Percentiles rank a stretch among this genome's conserved stretches.
These are phyloP conservation scores for Chimonanthus praecox DNA, from an alignment of 164 flowering plant species.

Conservation along the genomic window DNA sequence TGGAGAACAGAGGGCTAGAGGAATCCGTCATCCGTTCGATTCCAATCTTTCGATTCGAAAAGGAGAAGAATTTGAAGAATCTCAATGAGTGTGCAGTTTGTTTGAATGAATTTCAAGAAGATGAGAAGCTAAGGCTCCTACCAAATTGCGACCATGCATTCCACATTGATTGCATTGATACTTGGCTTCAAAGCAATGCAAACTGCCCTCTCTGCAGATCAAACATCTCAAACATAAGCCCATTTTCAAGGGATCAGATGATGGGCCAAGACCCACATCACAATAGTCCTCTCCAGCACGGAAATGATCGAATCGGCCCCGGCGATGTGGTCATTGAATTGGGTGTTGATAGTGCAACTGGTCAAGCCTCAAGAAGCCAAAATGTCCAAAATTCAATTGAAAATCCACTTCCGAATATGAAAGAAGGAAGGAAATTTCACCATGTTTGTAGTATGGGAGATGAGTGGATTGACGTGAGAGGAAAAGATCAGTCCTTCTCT, in stretches of 20 bases:
- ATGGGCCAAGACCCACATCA: constrained; percentile 33
- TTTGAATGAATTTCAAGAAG: constrained; percentile 69
- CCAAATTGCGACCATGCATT: constrained; percentile 78
- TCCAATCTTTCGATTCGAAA: constrained; percentile 50
- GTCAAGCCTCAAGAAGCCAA: constrained; percentile 20
- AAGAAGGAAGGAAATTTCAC: constrained; percentile 34
- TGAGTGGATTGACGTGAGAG: constrained; percentile 68
- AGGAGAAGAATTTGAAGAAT: constrained; percentile 11
- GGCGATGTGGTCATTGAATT: constrained; percentile 67
- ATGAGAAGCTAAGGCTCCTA: constrained; percentile 65
- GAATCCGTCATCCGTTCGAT: constrained; percentile 66
- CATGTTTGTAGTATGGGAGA: constrained; percentile 73
- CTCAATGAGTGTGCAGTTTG: constrained; percentile 79
- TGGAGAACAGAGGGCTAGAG: constrained; percentile 50
- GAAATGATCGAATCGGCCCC: constrained; percentile 19
- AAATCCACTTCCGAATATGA: constrained; percentile 28
- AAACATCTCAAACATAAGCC: constrained; percentile 39
- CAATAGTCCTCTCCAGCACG: constrained; percentile 24
- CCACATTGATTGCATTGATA: constrained; percentile 90
- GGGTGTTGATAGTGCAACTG: constrained; percentile 18
- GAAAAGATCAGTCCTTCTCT: constrained; percentile 45
- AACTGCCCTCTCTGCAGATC: constrained; percentile 94
- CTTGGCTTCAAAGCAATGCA: constrained; percentile 85
- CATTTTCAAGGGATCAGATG: constrained; percentile 24
- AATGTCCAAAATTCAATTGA: constrained; percentile 24